Percentiles rank a stretch among this genome's conserved stretches.
phyloP scores from a whole-genome alignment of 2,329 filamentous ascomycete species.

The Akanthomyces uredinophilus region DNA sequence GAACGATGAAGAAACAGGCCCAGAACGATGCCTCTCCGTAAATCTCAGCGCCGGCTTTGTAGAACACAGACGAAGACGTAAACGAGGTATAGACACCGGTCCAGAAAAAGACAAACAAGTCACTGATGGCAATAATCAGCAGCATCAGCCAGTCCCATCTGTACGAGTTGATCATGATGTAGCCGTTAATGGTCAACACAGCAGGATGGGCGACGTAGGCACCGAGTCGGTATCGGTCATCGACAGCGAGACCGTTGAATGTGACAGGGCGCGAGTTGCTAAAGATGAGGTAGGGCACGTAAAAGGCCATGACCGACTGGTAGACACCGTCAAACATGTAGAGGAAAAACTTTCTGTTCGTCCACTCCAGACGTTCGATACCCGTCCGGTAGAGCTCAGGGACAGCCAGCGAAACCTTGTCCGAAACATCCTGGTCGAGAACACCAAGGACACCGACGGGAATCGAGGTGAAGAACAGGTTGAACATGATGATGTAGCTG shows the following conservation, averaged over 20 bases:
- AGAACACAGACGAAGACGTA: conserved; percentile 54
- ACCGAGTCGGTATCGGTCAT: conserved; percentile 79
- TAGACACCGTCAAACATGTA: conserved; percentile 96
- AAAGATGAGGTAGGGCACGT: conserved; percentile 82
- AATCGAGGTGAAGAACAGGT: conserved; percentile 91
- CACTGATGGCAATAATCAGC: conserved; percentile 75
- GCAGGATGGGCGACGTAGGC: conserved; percentile 80
- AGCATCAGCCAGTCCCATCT: conserved; percentile 97
- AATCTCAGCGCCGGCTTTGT: conserved; percentile 70
- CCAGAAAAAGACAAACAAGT: conserved; percentile 89
- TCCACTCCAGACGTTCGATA: conserved; percentile 96
- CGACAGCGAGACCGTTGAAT: conserved; percentile 67
- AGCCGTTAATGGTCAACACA: conserved; percentile 84
- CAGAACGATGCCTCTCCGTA: conserved; percentile 83
- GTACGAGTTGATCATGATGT: conserved; percentile 94
- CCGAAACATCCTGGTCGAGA: conserved; percentile 92
- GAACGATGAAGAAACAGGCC: conserved; percentile 73
- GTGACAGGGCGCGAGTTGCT: conserved; percentile 62
- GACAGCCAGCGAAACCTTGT: conserved; percentile 87
- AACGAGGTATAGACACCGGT: conserved; percentile 73
- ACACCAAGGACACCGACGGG: conserved; percentile 95
- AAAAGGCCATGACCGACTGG: conserved; percentile 91
- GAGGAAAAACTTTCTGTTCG: conserved; percentile 88
- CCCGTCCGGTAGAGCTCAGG: conserved; percentile 92
- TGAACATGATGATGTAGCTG: conserved; percentile 95